A percentile compares a stretch with the other conserved stretches of the same genome.
phyloP scores from a whole-genome alignment of 2,329 filamentous ascomycete species.

The Teratosphaeriaceae sp. region DNA sequence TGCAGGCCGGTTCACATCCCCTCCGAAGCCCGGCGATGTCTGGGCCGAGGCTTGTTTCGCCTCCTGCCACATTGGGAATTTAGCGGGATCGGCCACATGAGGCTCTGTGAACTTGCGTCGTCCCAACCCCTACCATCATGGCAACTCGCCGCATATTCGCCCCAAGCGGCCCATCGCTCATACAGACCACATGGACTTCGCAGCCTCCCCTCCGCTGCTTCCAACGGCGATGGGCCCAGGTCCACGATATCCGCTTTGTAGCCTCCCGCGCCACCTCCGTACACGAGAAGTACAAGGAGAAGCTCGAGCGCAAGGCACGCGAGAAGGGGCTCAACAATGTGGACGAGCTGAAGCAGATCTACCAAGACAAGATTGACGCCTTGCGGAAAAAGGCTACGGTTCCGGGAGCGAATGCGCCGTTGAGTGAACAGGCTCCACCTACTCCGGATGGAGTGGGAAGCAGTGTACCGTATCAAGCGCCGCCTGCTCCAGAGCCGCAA shows the following conservation, averaged over 20 bases:
- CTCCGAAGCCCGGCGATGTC: no score
- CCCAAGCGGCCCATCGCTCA: conserved; percentile 13
- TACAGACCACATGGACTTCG: conserved; percentile 14
- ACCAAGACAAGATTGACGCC: conserved; percentile 73
- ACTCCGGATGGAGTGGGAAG: conserved; percentile 15
- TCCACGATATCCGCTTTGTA: conserved; percentile 86
- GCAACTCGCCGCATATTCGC: conserved; percentile 3
- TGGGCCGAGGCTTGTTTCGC: background rate
- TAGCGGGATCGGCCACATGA: no score
- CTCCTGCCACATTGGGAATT: no score
- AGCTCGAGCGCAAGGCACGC: conserved; percentile 75
- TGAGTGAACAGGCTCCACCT: conserved; percentile 24
- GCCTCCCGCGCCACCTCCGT: conserved; percentile 62
- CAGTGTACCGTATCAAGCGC: conserved; percentile 29
- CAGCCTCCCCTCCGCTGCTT: conserved; percentile 20
- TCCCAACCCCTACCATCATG: no score
- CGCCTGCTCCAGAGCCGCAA: conserved; percentile 30
- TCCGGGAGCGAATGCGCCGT: conserved; percentile 42
- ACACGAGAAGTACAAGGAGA: conserved; percentile 78
- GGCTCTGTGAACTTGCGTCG: background rate
- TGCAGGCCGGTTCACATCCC: no score
- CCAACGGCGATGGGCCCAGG: conserved; percentile 83
- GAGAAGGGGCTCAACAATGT: conserved; percentile 63
- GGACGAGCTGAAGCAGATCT: conserved; percentile 70
- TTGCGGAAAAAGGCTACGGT: conserved; percentile 62